phyloP scores from a whole-genome alignment of 495 filamentous ascomycete species.

The Mycothermus thermophilus region DNA sequence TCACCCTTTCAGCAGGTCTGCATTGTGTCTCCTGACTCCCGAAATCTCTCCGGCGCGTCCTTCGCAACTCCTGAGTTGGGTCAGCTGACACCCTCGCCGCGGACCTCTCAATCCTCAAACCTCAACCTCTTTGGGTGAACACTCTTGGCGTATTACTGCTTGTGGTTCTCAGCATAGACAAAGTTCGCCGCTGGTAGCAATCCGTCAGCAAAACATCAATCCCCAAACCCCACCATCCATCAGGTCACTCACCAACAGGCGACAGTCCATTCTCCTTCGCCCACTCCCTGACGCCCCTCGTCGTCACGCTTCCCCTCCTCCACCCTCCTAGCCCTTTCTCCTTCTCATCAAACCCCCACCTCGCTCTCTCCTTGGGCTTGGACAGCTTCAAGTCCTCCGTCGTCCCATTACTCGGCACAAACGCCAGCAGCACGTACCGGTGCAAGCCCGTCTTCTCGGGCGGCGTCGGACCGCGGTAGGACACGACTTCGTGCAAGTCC shows the following conservation, averaged over 20 bases:
- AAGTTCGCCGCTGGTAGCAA: constrained; percentile 43
- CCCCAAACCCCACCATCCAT: background rate
- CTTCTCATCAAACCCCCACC: constrained; percentile 39
- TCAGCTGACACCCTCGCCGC: no score
- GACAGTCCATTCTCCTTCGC: constrained; percentile 44
- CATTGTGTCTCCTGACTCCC: no score
- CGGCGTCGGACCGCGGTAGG: constrained; percentile 47
- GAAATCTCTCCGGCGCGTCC: no score
- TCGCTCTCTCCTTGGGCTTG: constrained; percentile 43
- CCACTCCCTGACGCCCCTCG: constrained; percentile 49
- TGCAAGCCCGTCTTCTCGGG: constrained; percentile 54
- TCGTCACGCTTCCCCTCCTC: constrained; percentile 25
- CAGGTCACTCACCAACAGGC: constrained; percentile 41
- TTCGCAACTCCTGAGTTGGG: no score
- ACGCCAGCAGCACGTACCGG: constrained; percentile 51
- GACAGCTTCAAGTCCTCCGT: constrained; percentile 29
- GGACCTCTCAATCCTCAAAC: background rate
- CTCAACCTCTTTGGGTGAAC: no score
- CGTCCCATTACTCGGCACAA: constrained; percentile 31
- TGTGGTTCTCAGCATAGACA: constrained; percentile 47
- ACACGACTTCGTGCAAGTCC: constrained; percentile 33
- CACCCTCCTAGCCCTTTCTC: no score
- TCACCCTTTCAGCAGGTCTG: no score
- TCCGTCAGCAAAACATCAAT: constrained; percentile 5
- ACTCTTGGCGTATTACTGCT: constrained; percentile 39